A percentile compares a stretch with the other conserved stretches of the same genome.
phyloP scores from a whole-genome alignment of 2,329 filamentous ascomycete species.

The Epichloe elymi region DNA sequence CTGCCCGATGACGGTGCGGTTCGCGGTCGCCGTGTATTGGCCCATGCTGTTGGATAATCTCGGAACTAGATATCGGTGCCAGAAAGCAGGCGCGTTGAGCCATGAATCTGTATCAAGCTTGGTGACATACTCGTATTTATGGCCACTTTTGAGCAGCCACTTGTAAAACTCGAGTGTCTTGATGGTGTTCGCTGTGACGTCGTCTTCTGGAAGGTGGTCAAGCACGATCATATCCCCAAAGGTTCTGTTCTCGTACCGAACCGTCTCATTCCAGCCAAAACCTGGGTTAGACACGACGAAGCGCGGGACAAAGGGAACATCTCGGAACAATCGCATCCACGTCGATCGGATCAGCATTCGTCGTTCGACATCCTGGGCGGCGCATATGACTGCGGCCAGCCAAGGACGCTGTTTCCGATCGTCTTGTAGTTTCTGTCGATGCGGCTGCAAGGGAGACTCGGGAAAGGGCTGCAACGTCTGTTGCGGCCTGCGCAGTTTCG shows the following conservation, averaged over 20 bases:
- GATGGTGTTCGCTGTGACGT: conserved; percentile 19
- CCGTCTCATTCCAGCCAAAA: conserved; percentile 12
- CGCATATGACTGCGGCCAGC: conserved; percentile 18
- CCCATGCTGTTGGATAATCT: conserved; percentile 10
- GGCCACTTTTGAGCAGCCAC: conserved; percentile 13
- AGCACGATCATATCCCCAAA: conserved; percentile 22
- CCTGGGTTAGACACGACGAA: conserved; percentile 21
- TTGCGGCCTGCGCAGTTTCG: background rate
- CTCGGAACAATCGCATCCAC: conserved; percentile 18
- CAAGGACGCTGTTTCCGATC: conserved; percentile 10
- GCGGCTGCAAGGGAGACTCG: conserved; percentile 11
- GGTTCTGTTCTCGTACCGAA: conserved; percentile 18
- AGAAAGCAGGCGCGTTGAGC: conserved; percentile 19
- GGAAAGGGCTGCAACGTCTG: conserved; percentile 14
- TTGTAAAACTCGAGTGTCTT: conserved; percentile 22
- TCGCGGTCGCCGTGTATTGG: conserved; percentile 6
- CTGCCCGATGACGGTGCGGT: conserved; percentile 17
- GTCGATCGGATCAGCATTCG: conserved; percentile 19
- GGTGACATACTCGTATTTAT: conserved; percentile 17
- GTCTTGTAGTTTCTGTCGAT: background rate
- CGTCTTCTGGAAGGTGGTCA: conserved; percentile 18
- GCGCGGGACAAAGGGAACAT: conserved; percentile 16
- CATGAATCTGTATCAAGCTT: conserved; percentile 22
- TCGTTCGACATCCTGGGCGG: conserved; percentile 15
- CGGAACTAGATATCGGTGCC: conserved; percentile 15